Percentiles rank a stretch among this genome's conserved stretches.
phyloP scores from a whole-genome alignment of 345 rosid species.

The Passiflora organensis region DNA sequence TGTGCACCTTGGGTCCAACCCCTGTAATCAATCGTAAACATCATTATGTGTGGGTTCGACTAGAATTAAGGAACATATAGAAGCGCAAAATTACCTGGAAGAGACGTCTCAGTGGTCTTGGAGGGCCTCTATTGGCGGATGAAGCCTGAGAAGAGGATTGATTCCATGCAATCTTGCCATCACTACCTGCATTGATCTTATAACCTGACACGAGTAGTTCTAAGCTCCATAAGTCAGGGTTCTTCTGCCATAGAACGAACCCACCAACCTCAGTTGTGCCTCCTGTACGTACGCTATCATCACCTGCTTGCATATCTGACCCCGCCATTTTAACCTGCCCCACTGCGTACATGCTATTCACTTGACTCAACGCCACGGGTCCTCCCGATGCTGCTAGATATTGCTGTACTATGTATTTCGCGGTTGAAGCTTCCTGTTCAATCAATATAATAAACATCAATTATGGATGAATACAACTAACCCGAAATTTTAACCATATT shows the following conservation, averaged over 20 bases:
- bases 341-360: slow-evolving; percentile 76
- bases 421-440: slow-evolving; percentile 70
- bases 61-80: not conserved
- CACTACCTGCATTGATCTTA: slow-evolving; percentile 85
- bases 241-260: slow-evolving; percentile 88
- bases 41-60: too few species aligned
- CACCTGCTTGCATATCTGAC: slow-evolving; percentile 62
- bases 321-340: slow-evolving; percentile 87
- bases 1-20: slow-evolving; percentile 79
- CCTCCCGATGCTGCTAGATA: slow-evolving; percentile 86
- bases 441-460: too few species aligned
- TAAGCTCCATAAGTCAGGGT: slow-evolving; percentile 80
- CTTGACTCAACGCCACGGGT: slow-evolving; percentile 43
- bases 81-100: slow-evolving; percentile 51
- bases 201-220: slow-evolving; percentile 82
- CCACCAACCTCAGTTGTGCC: slow-evolving; percentile 75
- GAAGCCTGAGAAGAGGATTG: slow-evolving; percentile 81
- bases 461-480: too few species aligned
- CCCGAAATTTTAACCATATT: too few species aligned
- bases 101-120: slow-evolving; percentile 83
- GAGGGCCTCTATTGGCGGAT: slow-evolving; percentile 74
- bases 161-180: slow-evolving; percentile 89
- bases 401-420: slow-evolving; percentile 81
- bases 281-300: slow-evolving; percentile 36
- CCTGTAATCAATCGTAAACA: slow-evolving; percentile 30